Percentiles rank a stretch among this genome's conserved stretches.
Conservation (phyloP, 2,329 filamentous ascomycete genomes). For the Fusarium pininemorale region DNA sequence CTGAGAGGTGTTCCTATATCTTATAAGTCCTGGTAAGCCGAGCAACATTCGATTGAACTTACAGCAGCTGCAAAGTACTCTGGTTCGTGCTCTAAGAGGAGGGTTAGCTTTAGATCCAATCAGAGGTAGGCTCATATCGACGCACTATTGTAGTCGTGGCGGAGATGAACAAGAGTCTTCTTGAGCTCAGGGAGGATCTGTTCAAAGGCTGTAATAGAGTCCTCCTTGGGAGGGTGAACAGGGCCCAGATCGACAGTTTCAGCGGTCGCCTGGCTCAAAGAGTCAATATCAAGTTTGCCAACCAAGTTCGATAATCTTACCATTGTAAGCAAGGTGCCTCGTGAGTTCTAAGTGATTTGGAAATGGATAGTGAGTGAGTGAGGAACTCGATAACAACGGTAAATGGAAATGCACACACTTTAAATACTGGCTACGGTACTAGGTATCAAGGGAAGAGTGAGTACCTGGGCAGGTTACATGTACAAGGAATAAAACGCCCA, state of each 20-base stretch:
- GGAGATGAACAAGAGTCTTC: slow-evolving; percentile 58
- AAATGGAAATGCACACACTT: not conserved
- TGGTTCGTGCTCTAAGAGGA: slow-evolving; percentile 59
- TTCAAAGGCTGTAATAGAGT: slow-evolving; percentile 60
- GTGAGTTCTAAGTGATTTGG: not conserved
- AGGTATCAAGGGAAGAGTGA: not conserved
- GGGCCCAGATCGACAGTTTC: slow-evolving; percentile 62
- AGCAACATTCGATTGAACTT: slow-evolving; percentile 2
- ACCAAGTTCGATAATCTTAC: slow-evolving; percentile 1
- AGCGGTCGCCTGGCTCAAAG: slow-evolving; percentile 54
- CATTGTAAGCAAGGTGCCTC: slow-evolving; percentile 18
- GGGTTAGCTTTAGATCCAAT: slow-evolving; percentile 3
- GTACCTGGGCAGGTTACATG: not conserved
- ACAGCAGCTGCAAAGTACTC: slow-evolving; percentile 64
- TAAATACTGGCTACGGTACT: slow-evolving; percentile 2
- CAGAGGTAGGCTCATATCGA: not conserved
- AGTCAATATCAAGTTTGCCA: not conserved
- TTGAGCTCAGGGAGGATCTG: slow-evolving; percentile 62
- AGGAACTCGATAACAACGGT: not conserved
- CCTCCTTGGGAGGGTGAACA: slow-evolving; percentile 58
- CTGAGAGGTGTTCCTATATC: slow-evolving; percentile 47
- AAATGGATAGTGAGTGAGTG: not conserved
- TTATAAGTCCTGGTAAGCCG: not conserved
- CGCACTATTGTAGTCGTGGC: slow-evolving; percentile 57
- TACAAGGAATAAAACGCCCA: slow-evolving; percentile 18